Evolutionary conservation across 169 alveolate species (phyloP).

Genomic region (Cryptosporidium bovis): DNA sequence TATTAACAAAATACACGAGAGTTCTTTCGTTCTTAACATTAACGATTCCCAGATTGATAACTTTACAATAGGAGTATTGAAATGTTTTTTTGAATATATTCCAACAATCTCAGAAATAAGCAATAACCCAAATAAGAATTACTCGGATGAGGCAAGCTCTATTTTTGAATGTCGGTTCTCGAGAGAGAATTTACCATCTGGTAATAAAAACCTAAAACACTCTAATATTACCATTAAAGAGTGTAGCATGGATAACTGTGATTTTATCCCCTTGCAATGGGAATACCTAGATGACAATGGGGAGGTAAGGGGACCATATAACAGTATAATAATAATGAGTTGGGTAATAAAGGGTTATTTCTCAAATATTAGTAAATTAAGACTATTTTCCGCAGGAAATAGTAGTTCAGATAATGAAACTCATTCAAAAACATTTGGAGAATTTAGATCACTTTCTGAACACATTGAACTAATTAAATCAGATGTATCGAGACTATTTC

Average conservation of each 20-base stretch:
- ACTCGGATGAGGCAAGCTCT: background rate
- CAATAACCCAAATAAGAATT: background rate
- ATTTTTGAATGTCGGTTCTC: background rate
- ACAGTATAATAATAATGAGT: constrained; percentile 77
- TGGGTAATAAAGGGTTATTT: constrained; percentile 79
- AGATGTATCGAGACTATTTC: constrained; percentile 53
- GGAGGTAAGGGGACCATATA: constrained; percentile 79
- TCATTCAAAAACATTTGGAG: background rate
- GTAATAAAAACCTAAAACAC: too few species aligned
- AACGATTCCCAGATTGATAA: background rate
- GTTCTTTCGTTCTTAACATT: background rate
- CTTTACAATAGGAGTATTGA: constrained; percentile 47
- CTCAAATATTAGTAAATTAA: constrained; percentile 74
- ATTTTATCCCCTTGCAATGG: constrained; percentile 76
- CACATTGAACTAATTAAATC: constrained; percentile 23
- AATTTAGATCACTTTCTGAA: constrained; percentile 2
- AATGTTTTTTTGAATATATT: constrained; percentile 3
- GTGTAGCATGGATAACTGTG: background rate
- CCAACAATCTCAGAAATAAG: constrained; percentile 3
- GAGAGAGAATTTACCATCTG: too few species aligned
- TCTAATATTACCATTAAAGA: background rate
- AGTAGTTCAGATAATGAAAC: too few species aligned
- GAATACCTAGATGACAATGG: constrained; percentile 78
- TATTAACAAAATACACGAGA: constrained; percentile 29
- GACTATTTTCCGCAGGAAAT: constrained; percentile 15